Evolutionary conservation across 1,284 basidiomycete species (phyloP).

Genomic region (Puccinia triticina): DNA sequence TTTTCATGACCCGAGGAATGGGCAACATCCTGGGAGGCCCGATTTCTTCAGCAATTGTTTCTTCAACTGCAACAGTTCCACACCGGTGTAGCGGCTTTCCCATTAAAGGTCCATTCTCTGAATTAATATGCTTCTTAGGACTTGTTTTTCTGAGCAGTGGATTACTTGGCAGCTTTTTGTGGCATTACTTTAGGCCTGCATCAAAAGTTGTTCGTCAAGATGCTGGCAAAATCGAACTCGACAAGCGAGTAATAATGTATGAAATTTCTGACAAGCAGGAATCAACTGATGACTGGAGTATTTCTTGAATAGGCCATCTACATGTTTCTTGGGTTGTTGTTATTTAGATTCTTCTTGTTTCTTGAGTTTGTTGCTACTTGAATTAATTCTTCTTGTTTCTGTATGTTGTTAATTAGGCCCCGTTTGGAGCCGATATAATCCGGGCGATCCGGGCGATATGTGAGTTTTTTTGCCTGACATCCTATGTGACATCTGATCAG

Average conservation of each 20-base stretch:
- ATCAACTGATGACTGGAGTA: no score
- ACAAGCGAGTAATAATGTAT: background rate
- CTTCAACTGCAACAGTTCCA: background rate
- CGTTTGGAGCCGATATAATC: no score
- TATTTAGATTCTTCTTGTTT: no score
- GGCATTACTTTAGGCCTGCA: background rate
- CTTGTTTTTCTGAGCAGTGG: slow-evolving; percentile 2
- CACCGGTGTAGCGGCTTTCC: slow-evolving; percentile 5
- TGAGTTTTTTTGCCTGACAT: no score
- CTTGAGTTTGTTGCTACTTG: no score
- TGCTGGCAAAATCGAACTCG: no score
- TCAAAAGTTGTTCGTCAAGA: background rate
- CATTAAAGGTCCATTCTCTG: slow-evolving; percentile 1
- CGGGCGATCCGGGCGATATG: no score
- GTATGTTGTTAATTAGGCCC: no score
- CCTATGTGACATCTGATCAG: no score
- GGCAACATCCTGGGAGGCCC: slow-evolving; percentile 64
- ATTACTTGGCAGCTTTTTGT: slow-evolving; percentile 21
- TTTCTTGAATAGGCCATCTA: no score
- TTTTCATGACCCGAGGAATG: slow-evolving; percentile 62
- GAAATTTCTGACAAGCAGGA: background rate
- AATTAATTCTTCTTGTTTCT: no score
- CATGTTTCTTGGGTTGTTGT: no score
- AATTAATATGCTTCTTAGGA: slow-evolving; percentile 3
- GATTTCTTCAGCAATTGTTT: slow-evolving; percentile 60